These are phyloP conservation scores for Leishmania major DNA, from an alignment of 208 protist species.

Conservation along the genomic window DNA sequence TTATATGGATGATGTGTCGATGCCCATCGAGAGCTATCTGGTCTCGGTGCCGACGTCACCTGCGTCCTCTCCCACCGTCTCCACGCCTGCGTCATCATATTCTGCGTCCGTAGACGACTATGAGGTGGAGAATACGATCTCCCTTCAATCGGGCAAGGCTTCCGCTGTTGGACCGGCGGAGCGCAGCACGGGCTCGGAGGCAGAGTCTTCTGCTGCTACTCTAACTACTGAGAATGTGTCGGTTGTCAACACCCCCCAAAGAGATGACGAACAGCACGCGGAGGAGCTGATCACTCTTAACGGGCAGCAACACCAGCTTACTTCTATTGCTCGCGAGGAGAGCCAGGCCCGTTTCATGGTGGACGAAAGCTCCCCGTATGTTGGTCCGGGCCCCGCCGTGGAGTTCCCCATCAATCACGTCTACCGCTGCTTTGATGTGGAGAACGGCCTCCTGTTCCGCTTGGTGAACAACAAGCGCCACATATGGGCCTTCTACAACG, in stretches of 20 bases:
- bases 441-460: conserved; percentile 78
- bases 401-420: conserved; percentile 50
- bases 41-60: background rate
- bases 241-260: background rate
- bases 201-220: conserved; percentile 2
- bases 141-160: background rate
- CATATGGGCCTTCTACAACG: conserved; percentile 86
- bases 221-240: conserved; percentile 7
- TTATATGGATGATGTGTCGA: background rate
- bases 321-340: conserved; percentile 9
- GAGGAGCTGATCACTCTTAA: background rate
- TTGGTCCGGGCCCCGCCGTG: conserved; percentile 38
- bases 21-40: background rate
- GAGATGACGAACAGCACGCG: background rate
- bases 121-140: too few species aligned
- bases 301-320: background rate
- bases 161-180: background rate
- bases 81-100: background rate
- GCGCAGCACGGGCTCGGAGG: background rate
- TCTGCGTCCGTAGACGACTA: background rate
- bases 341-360: conserved; percentile 20
- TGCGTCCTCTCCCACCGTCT: background rate
- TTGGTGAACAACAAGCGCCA: conserved; percentile 54
- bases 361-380: conserved; percentile 19
- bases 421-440: conserved; percentile 71